Base-by-base conservation (phyloP, 1,284 basidiomycete species). In the Athelia sp. region DNA sequence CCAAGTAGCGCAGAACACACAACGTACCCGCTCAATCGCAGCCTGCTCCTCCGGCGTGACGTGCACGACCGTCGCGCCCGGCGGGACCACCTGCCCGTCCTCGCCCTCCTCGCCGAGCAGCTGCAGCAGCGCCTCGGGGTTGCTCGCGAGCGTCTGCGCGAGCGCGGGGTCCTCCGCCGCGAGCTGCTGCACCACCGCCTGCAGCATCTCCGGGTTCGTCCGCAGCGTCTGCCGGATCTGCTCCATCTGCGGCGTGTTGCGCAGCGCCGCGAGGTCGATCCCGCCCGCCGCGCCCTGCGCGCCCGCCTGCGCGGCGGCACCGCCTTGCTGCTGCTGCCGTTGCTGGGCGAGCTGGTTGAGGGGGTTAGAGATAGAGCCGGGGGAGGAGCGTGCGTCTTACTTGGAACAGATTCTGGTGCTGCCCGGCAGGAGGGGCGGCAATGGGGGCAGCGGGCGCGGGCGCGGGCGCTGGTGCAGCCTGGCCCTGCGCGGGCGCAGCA, bases 1-100 rank as follows among this genome's bases (percentile, higher is more conserved):
- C 32, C 13, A 21, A 21, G 15, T 21, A 40, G 15, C 6, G 9
- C 8, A 4, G 8, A 6, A 4, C 13, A 23, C 47, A 10, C 21
- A 29, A 75, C 87, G 65, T 66, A 93, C 92, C 60, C 94, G 76
- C 65, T 85, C 79, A 55, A 98, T 95, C 4, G 93, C 91, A 45
- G 80, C 90, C 48, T 79, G 75, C 67, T 98, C 94, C 54, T 94
- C 91, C 44, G 79, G 75, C 4, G 92, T 94, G 35, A 96, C 79
- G 50, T 83, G 81, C 54, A 96, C 72, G 10, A 89, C 81, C 46
- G 85, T 83, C 1, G 78, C 73, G 50, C 82, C 84, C 3, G 81
- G 79, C 2, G 84, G 83, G 31, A 79, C 58, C 3, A 52, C 58
- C 1, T 57, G 67, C 2, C 67, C 79, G 1, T 73, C 81, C 13